phyloP scores from a whole-genome alignment of 2,329 filamentous ascomycete genomes.

The Sporothrix variecibatus region DNA sequence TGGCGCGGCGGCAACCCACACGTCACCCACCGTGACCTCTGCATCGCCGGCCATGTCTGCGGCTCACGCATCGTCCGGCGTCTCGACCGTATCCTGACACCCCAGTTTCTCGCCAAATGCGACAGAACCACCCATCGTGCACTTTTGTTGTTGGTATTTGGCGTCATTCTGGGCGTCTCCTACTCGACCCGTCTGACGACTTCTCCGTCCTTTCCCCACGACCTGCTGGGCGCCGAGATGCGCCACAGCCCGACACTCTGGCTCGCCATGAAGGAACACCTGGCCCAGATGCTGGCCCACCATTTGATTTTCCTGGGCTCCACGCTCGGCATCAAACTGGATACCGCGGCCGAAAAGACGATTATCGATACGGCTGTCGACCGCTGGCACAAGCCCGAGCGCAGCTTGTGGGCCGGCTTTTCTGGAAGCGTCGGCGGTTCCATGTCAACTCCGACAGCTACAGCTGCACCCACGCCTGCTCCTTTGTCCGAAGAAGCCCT shows the following conservation, averaged over 20 bases:
- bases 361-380: constrained; percentile 37
- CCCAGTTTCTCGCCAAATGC: constrained; percentile 36
- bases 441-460: not conserved
- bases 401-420: constrained; percentile 35
- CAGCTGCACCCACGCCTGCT: not conserved
- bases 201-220: constrained; percentile 31
- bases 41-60: constrained; percentile 34
- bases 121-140: constrained; percentile 34
- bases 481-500: not conserved
- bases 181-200: constrained; percentile 33
- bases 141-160: constrained; percentile 37
- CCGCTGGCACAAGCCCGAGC: constrained; percentile 38
- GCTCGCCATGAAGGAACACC: constrained; percentile 39
- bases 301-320: constrained; percentile 38
- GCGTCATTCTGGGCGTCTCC: constrained; percentile 36
- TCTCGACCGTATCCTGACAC: constrained; percentile 38
- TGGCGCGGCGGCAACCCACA: constrained; percentile 24
- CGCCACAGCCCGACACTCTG: constrained; percentile 39
- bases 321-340: constrained; percentile 37
- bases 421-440: not conserved
- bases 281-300: constrained; percentile 39
- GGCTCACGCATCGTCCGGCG: constrained; percentile 36
- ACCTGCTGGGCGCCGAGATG: constrained; percentile 34
- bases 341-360: constrained; percentile 36
- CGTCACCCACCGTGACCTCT: constrained; percentile 32